Conservation (phyloP, 768 basidiomycete species). For the Trametes elegans region DNA sequence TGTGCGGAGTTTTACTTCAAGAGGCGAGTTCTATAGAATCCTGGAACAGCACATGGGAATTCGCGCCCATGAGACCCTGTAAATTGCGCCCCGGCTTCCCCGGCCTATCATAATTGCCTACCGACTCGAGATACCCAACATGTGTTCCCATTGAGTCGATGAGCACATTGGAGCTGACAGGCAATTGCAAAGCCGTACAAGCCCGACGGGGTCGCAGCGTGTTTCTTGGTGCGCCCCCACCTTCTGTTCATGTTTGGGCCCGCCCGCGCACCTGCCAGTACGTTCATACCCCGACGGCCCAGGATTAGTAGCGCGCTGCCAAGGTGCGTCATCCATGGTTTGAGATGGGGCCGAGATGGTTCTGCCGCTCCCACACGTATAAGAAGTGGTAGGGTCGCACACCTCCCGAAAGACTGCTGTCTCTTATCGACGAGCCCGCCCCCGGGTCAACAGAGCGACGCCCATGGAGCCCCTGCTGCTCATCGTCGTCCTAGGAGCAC, state of each 20-base stretch:
- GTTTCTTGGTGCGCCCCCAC: not conserved
- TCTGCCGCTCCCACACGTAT: slow-evolving; percentile 14
- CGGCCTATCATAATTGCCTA: not conserved
- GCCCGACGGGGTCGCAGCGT: no score
- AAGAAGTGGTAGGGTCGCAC: slow-evolving; percentile 4
- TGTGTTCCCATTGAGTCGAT: no score
- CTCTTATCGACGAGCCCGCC: slow-evolving; percentile 9
- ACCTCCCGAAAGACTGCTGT: not conserved
- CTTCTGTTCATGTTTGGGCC: not conserved
- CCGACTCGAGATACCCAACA: no score
- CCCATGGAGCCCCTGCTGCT: slow-evolving; percentile 6
- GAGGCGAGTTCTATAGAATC: not conserved
- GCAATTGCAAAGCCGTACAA: no score
- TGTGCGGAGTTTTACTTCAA: not conserved
- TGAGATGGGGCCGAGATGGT: not conserved
- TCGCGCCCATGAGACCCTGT: no score
- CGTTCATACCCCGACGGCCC: not conserved
- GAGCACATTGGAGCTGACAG: no score
- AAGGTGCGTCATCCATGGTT: not conserved
- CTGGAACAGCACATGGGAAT: not conserved
- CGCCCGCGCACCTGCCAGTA: not conserved
- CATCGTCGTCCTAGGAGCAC: slow-evolving; percentile 3
- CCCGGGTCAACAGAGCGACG: no score
- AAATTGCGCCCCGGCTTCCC: no score
- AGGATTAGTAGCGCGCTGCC: slow-evolving; percentile 9